A percentile compares a stretch with the other conserved stretches of the same genome.
These are phyloP conservation scores for Jacaranda mimosifolia DNA, from an alignment of 257 asterid species.

Conservation along the genomic window DNA sequence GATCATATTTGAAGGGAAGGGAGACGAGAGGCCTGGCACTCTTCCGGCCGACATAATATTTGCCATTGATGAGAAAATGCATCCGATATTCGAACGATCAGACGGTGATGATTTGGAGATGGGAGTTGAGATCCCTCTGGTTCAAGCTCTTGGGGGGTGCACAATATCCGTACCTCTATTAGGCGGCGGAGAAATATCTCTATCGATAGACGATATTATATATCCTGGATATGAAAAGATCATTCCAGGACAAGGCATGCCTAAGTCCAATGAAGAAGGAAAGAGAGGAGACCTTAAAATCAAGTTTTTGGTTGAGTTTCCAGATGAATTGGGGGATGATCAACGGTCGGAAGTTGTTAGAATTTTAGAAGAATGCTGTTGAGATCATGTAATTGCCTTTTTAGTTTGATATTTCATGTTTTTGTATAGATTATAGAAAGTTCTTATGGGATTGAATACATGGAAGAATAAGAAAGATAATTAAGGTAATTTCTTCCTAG, in stretches of 20 bases:
- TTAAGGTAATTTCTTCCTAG: too few species aligned
- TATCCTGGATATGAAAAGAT: constrained; percentile 66
- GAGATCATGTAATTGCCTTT: not conserved
- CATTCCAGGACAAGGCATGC: constrained; percentile 75
- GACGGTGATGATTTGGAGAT: constrained; percentile 63
- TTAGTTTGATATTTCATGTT: not conserved
- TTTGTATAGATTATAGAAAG: not conserved
- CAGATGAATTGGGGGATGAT: constrained; percentile 51
- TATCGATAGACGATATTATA: constrained; percentile 56
- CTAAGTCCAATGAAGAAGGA: constrained; percentile 51
- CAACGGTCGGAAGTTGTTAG: constrained; percentile 51
- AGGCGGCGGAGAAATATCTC: constrained; percentile 57
- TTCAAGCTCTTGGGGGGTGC: constrained; percentile 80
- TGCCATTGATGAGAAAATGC: constrained; percentile 65
- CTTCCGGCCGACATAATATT: constrained; percentile 70
- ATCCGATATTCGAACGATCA: constrained; percentile 55
- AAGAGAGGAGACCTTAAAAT: constrained; percentile 67
- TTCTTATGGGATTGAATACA: not conserved
- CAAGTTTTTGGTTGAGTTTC: constrained; percentile 65
- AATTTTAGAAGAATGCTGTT: constrained; percentile 49
- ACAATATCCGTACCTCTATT: constrained; percentile 56
- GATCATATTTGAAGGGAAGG: constrained; percentile 77
- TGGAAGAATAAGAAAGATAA: not conserved
- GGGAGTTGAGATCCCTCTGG: constrained; percentile 71
- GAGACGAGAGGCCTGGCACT: constrained; percentile 76